These are phyloP conservation scores for Apiospora malaysiana DNA, from an alignment of 2,329 filamentous ascomycete genomes.

Conservation along the genomic window DNA sequence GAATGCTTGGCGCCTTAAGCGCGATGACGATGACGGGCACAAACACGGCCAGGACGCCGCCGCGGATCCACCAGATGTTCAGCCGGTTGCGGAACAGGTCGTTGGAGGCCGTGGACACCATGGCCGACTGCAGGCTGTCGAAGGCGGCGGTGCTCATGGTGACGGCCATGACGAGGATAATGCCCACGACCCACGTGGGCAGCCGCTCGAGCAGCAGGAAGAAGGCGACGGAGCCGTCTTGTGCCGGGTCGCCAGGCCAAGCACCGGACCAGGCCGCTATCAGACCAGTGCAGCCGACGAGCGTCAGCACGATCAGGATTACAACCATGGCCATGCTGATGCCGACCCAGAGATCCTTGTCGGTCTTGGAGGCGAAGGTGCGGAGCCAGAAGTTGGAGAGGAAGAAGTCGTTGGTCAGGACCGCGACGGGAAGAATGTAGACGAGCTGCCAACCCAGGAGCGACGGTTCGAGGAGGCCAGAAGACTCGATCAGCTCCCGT, in stretches of 20 bases:
- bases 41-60: constrained; percentile 72
- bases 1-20: constrained; percentile 73
- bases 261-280: constrained; percentile 81
- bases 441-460: constrained; percentile 84
- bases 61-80: constrained; percentile 75
- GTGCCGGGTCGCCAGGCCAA: constrained; percentile 65
- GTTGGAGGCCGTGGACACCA: constrained; percentile 85
- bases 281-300: constrained; percentile 76
- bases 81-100: constrained; percentile 84
- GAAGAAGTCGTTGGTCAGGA: constrained; percentile 88
- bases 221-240: constrained; percentile 71
- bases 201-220: constrained; percentile 76
- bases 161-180: constrained; percentile 82
- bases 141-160: constrained; percentile 79
- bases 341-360: constrained; percentile 79
- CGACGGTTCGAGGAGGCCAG: constrained; percentile 70
- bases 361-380: constrained; percentile 79
- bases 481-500: constrained; percentile 68
- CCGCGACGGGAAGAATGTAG: constrained; percentile 82
- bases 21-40: constrained; percentile 77
- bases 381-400: constrained; percentile 84
- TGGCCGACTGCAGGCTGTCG: constrained; percentile 80
- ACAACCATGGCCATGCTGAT: constrained; percentile 69
- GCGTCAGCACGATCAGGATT: constrained; percentile 72
- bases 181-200: constrained; percentile 80